Percentiles rank a stretch among this genome's conserved stretches.
Conservation (phyloP, 768 basidiomycete genomes). For the Lactifluus pinguis region DNA sequence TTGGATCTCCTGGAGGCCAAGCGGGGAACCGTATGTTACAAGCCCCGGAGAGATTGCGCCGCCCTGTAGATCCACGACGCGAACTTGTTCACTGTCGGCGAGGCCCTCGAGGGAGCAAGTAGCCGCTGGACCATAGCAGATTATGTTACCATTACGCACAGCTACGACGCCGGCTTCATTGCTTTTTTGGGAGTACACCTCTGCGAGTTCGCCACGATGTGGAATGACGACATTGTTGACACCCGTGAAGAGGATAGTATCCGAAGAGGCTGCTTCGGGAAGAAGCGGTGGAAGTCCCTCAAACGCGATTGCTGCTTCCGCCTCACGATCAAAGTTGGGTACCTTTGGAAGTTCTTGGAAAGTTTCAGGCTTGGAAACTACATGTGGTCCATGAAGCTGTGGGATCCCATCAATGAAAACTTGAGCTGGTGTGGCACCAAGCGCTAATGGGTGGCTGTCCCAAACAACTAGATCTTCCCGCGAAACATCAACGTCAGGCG, state of each 20-base stretch:
- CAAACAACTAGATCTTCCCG: conserved; percentile 59
- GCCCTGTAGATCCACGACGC: conserved; percentile 49
- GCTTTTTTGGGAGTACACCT: conserved; percentile 24
- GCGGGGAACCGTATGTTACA: conserved; percentile 49
- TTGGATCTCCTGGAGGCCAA: conserved; percentile 65
- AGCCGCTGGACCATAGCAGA: conserved; percentile 37
- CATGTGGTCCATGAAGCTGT: conserved; percentile 44
- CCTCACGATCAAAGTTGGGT: conserved; percentile 55
- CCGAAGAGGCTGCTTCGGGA: conserved; percentile 28
- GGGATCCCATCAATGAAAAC: conserved; percentile 85
- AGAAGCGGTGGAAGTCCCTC: conserved; percentile 60
- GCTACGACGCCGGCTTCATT: conserved; percentile 34
- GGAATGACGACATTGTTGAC: conserved; percentile 44
- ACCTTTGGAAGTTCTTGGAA: conserved; percentile 47
- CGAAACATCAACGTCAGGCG: conserved; percentile 48
- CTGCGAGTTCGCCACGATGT: conserved; percentile 25
- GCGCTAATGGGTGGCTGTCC: conserved; percentile 68
- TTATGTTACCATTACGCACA: conserved; percentile 43
- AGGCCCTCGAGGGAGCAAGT: conserved; percentile 22
- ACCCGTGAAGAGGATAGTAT: conserved; percentile 53
- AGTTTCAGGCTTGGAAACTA: conserved; percentile 42
- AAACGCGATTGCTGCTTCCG: conserved; percentile 41
- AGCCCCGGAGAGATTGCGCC: conserved; percentile 58
- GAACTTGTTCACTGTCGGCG: conserved; percentile 10
- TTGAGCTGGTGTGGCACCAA: conserved; percentile 75